These are phyloP conservation scores for Pythium rishiriense DNA, from an alignment of 352 stramenopile genomes.

Conservation along the genomic window DNA sequence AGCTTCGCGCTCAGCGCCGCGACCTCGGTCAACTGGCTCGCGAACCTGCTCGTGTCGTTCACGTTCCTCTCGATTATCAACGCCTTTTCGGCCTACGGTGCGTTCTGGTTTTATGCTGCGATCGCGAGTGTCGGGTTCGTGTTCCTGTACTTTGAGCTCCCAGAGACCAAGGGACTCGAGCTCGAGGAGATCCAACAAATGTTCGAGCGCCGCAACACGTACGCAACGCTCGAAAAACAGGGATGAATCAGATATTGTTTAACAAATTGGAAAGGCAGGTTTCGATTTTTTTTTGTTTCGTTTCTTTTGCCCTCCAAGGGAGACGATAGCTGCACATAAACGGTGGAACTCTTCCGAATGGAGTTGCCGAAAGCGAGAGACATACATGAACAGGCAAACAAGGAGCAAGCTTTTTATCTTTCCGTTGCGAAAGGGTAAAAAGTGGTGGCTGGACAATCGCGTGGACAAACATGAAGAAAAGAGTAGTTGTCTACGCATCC, in stretches of 20 bases:
- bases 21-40: slow-evolving; percentile 92
- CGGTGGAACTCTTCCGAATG: slow-evolving; percentile 6
- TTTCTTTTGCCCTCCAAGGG: background rate
- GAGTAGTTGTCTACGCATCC: slow-evolving; percentile 23
- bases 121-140: slow-evolving; percentile 72
- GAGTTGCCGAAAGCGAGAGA: background rate
- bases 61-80: slow-evolving; percentile 93
- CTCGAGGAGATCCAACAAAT: slow-evolving; percentile 93
- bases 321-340: background rate
- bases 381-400: background rate
- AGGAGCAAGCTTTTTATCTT: background rate
- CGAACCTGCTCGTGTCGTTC: slow-evolving; percentile 91
- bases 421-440: background rate
- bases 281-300: background rate
- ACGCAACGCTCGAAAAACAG: slow-evolving; percentile 44
- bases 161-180: slow-evolving; percentile 92
- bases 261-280: background rate
- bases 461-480: background rate
- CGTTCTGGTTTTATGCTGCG: slow-evolving; percentile 92
- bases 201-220: slow-evolving; percentile 56
- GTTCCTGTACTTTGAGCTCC: slow-evolving; percentile 81
- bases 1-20: slow-evolving; percentile 85
- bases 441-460: background rate
- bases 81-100: slow-evolving; percentile 48
- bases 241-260: background rate